Base-by-base conservation (phyloP, 2,329 filamentous ascomycete species). In the Cryphonectria nitschkei region DNA sequence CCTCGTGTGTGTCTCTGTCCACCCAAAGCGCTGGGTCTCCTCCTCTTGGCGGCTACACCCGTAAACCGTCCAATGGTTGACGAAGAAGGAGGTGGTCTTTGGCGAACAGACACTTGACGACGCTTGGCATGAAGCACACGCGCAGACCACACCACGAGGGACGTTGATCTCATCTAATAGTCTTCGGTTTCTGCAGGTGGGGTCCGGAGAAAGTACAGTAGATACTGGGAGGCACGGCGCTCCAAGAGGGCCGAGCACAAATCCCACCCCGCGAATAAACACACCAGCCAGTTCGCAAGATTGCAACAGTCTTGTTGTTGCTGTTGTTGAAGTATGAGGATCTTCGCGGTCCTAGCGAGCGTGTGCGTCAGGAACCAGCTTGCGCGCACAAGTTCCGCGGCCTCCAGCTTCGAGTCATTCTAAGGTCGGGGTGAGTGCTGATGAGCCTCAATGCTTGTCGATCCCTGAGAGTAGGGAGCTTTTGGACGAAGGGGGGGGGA, bases 1-100 rank as follows among this genome's bases (percentile, higher is more conserved):
- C 54, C 29, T 58, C 54, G 26, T 8, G 26, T 32, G 13, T n/a
- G 43, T 7, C 1, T 46, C 4, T 6, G 11, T 29, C 6, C 39
- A n/a, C 7, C 58, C 58, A 61, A 34, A 39, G 58, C 58, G 58
- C 58, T 6, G 58, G 34, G 58, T 39, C 58, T 16, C 3, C 58
- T n/a, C 58, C 22, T 26, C 32, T 9, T 11, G 3, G 58, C 54
- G 32, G 19, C 32, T 14, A 14, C 58, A 8, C 34, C 58, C 58
- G 58, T 61, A 39, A 61, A 37, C 58, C 19, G 19, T n/a, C 58
- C 58, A 61, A 61, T 61, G 3, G 58, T 39, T n/a, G 58, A 39
- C 2, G 5, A 39, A 8, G 29, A 60, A 46, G 43, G 22, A 19
- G 58, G 16, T 22, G 13, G 29, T 13, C 29, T 32, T 58, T 39